These are phyloP conservation scores for Scedosporium minutisporum DNA, from an alignment of 2,329 filamentous ascomycete genomes.

Conservation along the genomic window DNA sequence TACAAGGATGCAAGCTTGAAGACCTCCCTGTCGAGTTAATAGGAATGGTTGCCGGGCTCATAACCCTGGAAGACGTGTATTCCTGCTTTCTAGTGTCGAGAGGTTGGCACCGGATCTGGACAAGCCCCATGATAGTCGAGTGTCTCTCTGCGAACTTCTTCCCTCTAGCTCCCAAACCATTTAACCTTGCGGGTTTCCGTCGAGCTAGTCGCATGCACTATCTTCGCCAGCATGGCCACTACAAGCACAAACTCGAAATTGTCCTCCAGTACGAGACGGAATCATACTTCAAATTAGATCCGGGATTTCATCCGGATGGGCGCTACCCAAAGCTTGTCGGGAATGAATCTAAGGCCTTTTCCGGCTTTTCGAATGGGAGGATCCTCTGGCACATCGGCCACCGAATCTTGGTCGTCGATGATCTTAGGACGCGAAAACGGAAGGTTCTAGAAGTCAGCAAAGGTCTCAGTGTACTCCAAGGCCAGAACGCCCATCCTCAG, in stretches of 20 bases:
- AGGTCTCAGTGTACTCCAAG: not conserved
- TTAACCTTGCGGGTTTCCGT: not conserved
- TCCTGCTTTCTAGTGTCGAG: constrained; percentile 16
- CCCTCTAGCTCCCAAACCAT: not conserved
- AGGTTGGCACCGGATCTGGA: constrained; percentile 17
- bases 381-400: not conserved
- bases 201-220: not conserved
- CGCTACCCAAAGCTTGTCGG: not conserved
- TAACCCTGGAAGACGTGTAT: constrained; percentile 16
- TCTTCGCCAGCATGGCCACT: not conserved
- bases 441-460: not conserved
- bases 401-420: not conserved
- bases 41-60: constrained; percentile 13
- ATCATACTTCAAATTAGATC: not conserved
- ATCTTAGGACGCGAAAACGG: not conserved
- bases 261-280: not conserved
- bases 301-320: not conserved
- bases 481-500: not conserved
- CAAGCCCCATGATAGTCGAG: not conserved
- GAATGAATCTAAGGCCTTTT: too few relatives aligned
- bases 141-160: not conserved
- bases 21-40: constrained; percentile 20
- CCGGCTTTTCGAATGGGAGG: too few relatives aligned
- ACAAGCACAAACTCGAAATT: not conserved
- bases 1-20: constrained; percentile 8